Conservation (phyloP, 805 yeast genomes). For the Metschnikowia vanudenii region DNA sequence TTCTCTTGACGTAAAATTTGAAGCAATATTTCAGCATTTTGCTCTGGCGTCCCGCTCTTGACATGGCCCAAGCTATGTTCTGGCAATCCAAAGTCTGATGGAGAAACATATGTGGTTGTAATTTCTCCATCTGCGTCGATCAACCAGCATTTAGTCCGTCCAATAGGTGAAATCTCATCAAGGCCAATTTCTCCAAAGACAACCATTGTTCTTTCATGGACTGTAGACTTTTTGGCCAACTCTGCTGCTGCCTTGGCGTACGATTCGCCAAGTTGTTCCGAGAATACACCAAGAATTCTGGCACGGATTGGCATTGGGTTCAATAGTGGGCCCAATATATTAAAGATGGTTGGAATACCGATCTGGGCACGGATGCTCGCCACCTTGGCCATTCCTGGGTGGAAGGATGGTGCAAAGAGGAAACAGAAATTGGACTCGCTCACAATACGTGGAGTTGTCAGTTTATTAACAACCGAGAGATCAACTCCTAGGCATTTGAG, state of each 20-base stretch:
- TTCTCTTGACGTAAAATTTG: slow-evolving; percentile 46
- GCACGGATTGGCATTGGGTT: slow-evolving; percentile 85
- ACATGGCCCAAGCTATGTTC: slow-evolving; percentile 70
- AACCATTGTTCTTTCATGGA: slow-evolving; percentile 64
- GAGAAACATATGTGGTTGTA: slow-evolving; percentile 49
- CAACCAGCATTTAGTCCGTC: slow-evolving; percentile 78
- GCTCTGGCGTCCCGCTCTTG: slow-evolving; percentile 80
- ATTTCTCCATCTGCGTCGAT: slow-evolving; percentile 46
- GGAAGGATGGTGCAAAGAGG: slow-evolving; percentile 91
- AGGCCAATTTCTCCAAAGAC: slow-evolving; percentile 92
- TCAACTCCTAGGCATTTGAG: slow-evolving; percentile 82
- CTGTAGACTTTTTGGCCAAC: slow-evolving; percentile 50
- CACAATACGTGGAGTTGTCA: slow-evolving; percentile 59
- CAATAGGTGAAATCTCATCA: slow-evolving; percentile 92
- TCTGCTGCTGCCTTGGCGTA: slow-evolving; percentile 78
- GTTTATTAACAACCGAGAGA: slow-evolving; percentile 60
- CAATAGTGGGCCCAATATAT: slow-evolving; percentile 87
- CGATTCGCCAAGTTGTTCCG: slow-evolving; percentile 72
- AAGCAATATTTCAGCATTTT: slow-evolving; percentile 65
- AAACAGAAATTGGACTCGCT: slow-evolving; percentile 56
- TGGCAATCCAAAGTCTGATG: slow-evolving; percentile 77
- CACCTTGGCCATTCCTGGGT: slow-evolving; percentile 83
- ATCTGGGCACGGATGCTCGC: slow-evolving; percentile 72
- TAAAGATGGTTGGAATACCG: slow-evolving; percentile 92
- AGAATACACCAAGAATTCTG: slow-evolving; percentile 86